A percentile compares a stretch with the other conserved stretches of the same genome.
These are phyloP conservation scores for Fusarium drepaniforme DNA, from an alignment of 2,329 filamentous ascomycete species.

Conservation along the genomic window DNA sequence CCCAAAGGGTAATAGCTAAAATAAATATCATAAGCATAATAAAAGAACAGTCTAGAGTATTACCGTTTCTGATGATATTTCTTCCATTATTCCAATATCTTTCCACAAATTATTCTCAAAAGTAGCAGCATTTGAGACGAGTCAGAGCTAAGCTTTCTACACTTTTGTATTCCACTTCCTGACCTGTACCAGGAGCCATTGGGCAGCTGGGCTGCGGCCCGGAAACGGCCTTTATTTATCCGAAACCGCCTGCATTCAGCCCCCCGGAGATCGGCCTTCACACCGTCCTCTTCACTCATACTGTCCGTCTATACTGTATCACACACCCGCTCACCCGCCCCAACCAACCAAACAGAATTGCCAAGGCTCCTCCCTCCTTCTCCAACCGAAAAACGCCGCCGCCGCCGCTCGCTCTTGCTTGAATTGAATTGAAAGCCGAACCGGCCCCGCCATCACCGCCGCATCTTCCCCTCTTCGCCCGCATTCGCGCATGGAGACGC, in stretches of 20 bases:
- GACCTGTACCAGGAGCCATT: neutral
- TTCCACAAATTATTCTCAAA: neutral
- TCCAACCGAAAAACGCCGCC: neutral
- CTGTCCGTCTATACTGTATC: neutral
- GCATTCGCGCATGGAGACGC: conserved; percentile 42
- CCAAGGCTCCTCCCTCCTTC: conserved; percentile 21
- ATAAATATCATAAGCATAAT: neutral
- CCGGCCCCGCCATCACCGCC: conserved; percentile 38
- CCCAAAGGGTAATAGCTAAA: neutral
- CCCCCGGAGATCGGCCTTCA: conserved; percentile 18
- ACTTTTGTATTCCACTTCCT: neutral
- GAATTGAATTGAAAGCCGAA: conserved; percentile 38
- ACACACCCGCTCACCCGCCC: neutral
- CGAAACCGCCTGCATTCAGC: conserved; percentile 7
- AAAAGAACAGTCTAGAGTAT: neutral
- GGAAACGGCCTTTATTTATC: conserved; percentile 28
- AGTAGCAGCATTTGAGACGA: neutral
- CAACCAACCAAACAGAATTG: conserved; percentile 26
- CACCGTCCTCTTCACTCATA: conserved; percentile 14
- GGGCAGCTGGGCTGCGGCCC: neutral
- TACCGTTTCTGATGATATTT: neutral
- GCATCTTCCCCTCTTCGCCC: conserved; percentile 42
- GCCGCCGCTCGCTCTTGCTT: neutral
- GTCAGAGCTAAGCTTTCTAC: neutral
- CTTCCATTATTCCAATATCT: neutral